phyloP scores from a whole-genome alignment of 192 early-diverging fungal species.

The Backusella morwellensis region DNA sequence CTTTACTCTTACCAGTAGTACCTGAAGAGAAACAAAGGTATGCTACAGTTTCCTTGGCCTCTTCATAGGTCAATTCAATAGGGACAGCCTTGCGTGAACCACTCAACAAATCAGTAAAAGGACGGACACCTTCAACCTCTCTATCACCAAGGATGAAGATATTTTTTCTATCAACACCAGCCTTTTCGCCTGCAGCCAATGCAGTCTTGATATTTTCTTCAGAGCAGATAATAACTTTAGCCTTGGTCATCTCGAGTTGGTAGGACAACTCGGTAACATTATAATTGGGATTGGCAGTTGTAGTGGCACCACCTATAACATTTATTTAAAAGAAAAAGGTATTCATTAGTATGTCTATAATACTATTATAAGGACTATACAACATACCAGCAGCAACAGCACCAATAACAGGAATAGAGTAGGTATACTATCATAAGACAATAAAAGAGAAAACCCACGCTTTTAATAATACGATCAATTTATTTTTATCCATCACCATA shows the following conservation, averaged over 20 bases:
- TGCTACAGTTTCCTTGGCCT: conserved; percentile 24
- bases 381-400: conserved; percentile 35
- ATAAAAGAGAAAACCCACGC: not conserved
- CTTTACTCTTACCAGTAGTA: conserved; percentile 35
- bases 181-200: conserved; percentile 17
- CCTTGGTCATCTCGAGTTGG: conserved; percentile 68
- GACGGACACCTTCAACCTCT: conserved; percentile 13
- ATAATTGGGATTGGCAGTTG: conserved; percentile 82
- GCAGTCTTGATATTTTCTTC: conserved; percentile 27
- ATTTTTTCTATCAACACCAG: conserved; percentile 13
- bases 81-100: conserved; percentile 11
- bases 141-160: conserved; percentile 34
- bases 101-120: conserved; percentile 23
- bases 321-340: not conserved
- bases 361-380: conserved; percentile 21
- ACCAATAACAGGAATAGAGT: conserved; percentile 35
- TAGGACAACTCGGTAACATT: conserved; percentile 69
- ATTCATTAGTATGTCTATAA: not conserved
- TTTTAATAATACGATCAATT: not conserved
- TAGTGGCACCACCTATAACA: conserved; percentile 58
- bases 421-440: conserved; percentile 24
- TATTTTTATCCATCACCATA: not conserved
- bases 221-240: conserved; percentile 63
- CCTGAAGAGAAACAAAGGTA: conserved; percentile 37
- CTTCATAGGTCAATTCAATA: conserved; percentile 23